phyloP scores from a whole-genome alignment of 2,329 filamentous ascomycete genomes.

The Xylariaceae sp. region DNA sequence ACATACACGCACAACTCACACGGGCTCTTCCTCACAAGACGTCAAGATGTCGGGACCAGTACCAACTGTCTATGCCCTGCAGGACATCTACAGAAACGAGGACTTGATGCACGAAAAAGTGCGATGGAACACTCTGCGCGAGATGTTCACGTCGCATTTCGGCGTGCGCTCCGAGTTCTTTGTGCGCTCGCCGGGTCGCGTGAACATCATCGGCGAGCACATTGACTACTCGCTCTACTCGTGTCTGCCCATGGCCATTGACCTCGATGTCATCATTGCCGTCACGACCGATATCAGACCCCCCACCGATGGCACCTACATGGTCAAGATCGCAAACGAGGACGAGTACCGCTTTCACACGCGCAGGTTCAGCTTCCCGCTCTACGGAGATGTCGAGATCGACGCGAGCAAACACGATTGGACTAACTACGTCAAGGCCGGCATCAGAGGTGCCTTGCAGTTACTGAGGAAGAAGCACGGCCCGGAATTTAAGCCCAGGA shows the following conservation, averaged over 20 bases:
- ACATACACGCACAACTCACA: background rate
- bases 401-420: conserved; percentile 84
- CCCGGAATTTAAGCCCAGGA: conserved; percentile 57
- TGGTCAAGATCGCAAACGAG: conserved; percentile 75
- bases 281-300: conserved; percentile 52
- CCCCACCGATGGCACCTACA: conserved; percentile 49
- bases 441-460: conserved; percentile 73
- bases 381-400: conserved; percentile 61
- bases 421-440: conserved; percentile 98
- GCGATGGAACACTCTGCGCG: conserved; percentile 71
- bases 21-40: background rate
- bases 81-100: conserved; percentile 77
- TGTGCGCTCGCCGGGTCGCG: conserved; percentile 82
- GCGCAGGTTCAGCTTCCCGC: conserved; percentile 67
- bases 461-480: conserved; percentile 65
- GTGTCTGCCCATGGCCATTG: conserved; percentile 92
- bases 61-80: conserved; percentile 67
- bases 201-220: conserved; percentile 98
- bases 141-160: conserved; percentile 66
- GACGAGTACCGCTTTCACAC: conserved; percentile 68
- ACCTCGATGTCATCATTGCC: conserved; percentile 83
- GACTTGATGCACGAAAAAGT: conserved; percentile 60
- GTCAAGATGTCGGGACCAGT: conserved; percentile 53
- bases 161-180: conserved; percentile 71
- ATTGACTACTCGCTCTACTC: conserved; percentile 98